A percentile compares a stretch with the other conserved stretches of the same genome.
Conservation (phyloP, 225 moss, liverwort and hornwort species). For the Marchantia paleacea region DNA sequence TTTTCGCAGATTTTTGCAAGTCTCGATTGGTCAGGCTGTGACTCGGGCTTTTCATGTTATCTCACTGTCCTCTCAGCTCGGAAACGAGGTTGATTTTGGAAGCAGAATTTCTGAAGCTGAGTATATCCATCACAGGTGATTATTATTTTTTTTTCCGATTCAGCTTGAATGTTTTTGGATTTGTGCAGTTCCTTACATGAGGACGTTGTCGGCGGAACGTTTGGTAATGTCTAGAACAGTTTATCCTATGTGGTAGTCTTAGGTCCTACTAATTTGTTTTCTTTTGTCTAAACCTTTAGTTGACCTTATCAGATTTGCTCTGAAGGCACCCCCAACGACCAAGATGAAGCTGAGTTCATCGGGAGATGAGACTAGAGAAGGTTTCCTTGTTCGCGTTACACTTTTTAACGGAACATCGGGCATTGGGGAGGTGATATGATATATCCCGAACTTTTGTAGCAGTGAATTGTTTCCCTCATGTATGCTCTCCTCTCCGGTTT, state of each 20-base stretch:
- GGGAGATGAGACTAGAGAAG: slow-evolving; percentile 49
- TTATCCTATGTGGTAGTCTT: not conserved
- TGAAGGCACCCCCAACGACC: slow-evolving; percentile 67
- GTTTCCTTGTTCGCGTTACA: slow-evolving; percentile 60
- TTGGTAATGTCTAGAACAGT: not conserved
- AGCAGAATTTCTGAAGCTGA: slow-evolving; percentile 49
- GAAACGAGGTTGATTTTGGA: slow-evolving; percentile 26
- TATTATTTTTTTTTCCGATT: not conserved
- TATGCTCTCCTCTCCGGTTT: too few relatives aligned
- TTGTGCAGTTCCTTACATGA: not conserved
- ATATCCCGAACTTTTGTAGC: not conserved
- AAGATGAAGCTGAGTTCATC: slow-evolving; percentile 19
- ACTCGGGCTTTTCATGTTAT: slow-evolving; percentile 56
- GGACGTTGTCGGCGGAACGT: not conserved
- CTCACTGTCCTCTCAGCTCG: slow-evolving; percentile 46
- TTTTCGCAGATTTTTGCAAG: slow-evolving; percentile 46
- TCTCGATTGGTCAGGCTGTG: slow-evolving; percentile 54
- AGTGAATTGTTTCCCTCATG: not conserved
- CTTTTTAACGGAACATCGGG: slow-evolving; percentile 62
- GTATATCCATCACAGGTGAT: slow-evolving; percentile 59
- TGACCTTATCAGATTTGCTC: slow-evolving; percentile 47
- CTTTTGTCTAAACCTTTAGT: not conserved
- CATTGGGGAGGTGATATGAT: slow-evolving; percentile 71
- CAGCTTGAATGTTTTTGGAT: not conserved
- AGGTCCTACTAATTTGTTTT: not conserved